Base-by-base conservation (phyloP, 768 basidiomycete genomes). In the Boletus rubescentipes region DNA sequence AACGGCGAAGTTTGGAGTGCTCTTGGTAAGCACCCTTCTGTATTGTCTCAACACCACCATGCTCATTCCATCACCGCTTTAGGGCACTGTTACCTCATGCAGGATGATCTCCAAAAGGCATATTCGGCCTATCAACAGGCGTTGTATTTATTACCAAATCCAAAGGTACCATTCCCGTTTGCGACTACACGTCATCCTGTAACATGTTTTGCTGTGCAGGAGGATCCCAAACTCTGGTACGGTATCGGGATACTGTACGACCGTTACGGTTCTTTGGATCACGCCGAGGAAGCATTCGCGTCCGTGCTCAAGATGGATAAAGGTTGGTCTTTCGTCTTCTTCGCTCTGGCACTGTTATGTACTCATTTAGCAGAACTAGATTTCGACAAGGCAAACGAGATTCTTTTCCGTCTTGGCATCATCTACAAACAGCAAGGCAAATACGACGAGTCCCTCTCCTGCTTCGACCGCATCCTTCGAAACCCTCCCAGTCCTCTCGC, bases 381-480 rank as follows among this genome's bases (percentile, higher is more conserved):
- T 68, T 99, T 98, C 62, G 94, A 98, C 77, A 98, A 98, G 77
- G 89, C 94, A 41, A 98, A 98, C 68, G 97, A 99, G 68, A 98
- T 99, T 58, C 86, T 96, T 29, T 99, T 98, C 77, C 86, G 97
- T 32, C 81, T 99, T 14, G 97, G 97, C 34, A 98, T 99, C 67
- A 99, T 99, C 57, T 98, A 98, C 80, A 98, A 99, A 75, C 96
- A 98, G 67, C 96, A 98, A 68, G 86, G 89, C 64, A 98, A 98
- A 74, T 98, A 93, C 62, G 76, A 84, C 2, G 90, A 93, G 12
- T 90, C 87, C 11, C 79, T 99, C 3, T 81, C 83, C 49, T 98
- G 97, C 74, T 98, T 98, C 76, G 91, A 95, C 66, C 91, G 91
- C 67, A 98, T 99, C 59, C 85, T 98, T 49, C 89, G 91, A 57